These are phyloP conservation scores for Penicillium digitatum DNA, from an alignment of 2,329 filamentous ascomycete genomes.

Conservation along the genomic window DNA sequence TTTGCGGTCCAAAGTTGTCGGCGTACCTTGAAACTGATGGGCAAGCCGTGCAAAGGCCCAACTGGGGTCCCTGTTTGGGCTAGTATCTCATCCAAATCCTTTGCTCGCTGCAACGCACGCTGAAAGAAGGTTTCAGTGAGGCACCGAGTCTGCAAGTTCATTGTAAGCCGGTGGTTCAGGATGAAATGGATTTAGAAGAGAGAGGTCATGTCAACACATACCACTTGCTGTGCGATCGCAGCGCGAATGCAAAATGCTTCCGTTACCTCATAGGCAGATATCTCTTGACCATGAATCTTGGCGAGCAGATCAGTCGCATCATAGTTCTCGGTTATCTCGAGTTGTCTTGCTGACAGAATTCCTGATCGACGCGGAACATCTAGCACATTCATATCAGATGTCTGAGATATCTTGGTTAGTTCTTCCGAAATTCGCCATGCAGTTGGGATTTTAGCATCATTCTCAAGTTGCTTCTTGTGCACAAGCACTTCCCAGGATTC, in stretches of 20 bases:
- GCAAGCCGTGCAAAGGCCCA: constrained; percentile 61
- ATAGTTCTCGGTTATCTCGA: constrained; percentile 14
- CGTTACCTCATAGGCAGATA: constrained; percentile 14
- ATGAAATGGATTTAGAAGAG: background rate
- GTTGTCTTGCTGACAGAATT: constrained; percentile 6
- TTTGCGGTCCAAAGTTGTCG: background rate
- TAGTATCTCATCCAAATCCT: constrained; percentile 47
- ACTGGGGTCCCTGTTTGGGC: constrained; percentile 40
- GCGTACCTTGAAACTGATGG: constrained; percentile 48
- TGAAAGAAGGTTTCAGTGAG: constrained; percentile 53
- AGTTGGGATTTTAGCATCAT: constrained; percentile 9
- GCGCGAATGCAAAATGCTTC: constrained; percentile 17
- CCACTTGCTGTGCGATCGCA: constrained; percentile 18
- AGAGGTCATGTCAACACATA: background rate
- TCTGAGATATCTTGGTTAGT: constrained; percentile 9
- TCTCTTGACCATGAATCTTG: constrained; percentile 1
- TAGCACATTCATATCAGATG: constrained; percentile 8
- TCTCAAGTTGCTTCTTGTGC: constrained; percentile 11
- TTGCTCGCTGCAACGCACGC: constrained; percentile 47
- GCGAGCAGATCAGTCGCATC: constrained; percentile 14
- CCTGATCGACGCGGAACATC: constrained; percentile 12
- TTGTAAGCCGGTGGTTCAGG: background rate
- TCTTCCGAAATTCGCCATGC: constrained; percentile 11
- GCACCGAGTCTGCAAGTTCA: constrained; percentile 38
- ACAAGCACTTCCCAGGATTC: constrained; percentile 11